phyloP scores from a whole-genome alignment of 2,329 filamentous ascomycete genomes.

The Clarireedia monteithiana region DNA sequence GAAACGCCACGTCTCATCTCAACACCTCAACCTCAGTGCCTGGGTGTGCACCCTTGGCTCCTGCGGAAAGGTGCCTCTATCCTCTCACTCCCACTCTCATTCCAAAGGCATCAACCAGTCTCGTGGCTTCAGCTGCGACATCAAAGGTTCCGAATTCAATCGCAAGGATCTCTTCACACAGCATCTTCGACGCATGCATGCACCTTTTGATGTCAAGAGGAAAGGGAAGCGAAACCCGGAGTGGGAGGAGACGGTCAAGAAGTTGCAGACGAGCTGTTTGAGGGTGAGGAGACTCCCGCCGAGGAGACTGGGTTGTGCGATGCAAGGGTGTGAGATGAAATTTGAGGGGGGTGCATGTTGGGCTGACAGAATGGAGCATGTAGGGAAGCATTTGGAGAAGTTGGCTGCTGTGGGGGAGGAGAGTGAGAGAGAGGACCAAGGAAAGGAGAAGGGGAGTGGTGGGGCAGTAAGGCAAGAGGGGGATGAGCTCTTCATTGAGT shows the following conservation, averaged over 20 bases:
- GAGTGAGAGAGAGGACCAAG: too few species aligned
- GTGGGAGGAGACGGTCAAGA: slow-evolving; percentile 47
- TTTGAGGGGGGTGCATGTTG: slow-evolving; percentile 62
- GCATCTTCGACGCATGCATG: slow-evolving; percentile 81
- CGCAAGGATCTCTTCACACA: slow-evolving; percentile 89
- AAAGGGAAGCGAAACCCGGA: slow-evolving; percentile 32
- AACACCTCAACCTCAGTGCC: slow-evolving; percentile 68
- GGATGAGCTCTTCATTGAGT: slow-evolving; percentile 18
- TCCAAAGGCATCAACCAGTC: neutral
- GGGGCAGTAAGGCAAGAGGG: slow-evolving; percentile 8
- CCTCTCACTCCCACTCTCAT: neutral
- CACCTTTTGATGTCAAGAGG: slow-evolving; percentile 37
- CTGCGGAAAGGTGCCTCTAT: slow-evolving; percentile 20
- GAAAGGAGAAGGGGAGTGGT: neutral
- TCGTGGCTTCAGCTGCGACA: neutral
- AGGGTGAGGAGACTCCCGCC: slow-evolving; percentile 56
- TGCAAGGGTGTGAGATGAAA: slow-evolving; percentile 45
- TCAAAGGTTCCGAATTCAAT: slow-evolving; percentile 51
- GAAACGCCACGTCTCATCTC: slow-evolving; percentile 79
- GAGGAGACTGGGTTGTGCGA: slow-evolving; percentile 50
- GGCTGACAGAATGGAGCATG: slow-evolving; percentile 82
- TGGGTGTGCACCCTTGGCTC: slow-evolving; percentile 56
- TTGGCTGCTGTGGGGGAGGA: slow-evolving; percentile 25
- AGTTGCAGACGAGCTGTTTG: slow-evolving; percentile 51
- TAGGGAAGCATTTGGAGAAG: slow-evolving; percentile 69